Evolutionary conservation across 2,329 filamentous ascomycete genomes (phyloP).

Genomic region (Penicillium sp.): DNA sequence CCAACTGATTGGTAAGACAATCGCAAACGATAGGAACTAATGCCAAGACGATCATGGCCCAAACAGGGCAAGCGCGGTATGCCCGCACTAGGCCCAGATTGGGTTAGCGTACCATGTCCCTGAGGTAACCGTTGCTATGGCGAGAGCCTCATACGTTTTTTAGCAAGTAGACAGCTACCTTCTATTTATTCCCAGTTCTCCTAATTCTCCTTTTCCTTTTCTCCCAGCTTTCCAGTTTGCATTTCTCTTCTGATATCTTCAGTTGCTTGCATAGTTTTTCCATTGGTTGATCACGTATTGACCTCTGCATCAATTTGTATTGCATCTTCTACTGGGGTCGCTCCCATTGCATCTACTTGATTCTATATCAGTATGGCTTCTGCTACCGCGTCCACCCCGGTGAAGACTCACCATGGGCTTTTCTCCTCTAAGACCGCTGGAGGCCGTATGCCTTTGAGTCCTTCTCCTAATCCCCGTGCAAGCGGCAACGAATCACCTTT

Average conservation of each 20-base stretch:
- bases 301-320: conserved; percentile 32
- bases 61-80: conserved; percentile 48
- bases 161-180: conserved; percentile 21
- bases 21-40: neutral
- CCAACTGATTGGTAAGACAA: neutral
- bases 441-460: conserved; percentile 89
- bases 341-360: conserved; percentile 23
- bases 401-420: conserved; percentile 90
- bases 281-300: conserved; percentile 24
- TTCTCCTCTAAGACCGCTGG: conserved; percentile 91
- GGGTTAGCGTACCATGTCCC: conserved; percentile 31
- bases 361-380: conserved; percentile 66
- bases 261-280: conserved; percentile 22
- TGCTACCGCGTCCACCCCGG: conserved; percentile 76
- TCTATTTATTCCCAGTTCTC: conserved; percentile 40
- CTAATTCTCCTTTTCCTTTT: conserved; percentile 20
- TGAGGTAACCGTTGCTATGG: conserved; percentile 42
- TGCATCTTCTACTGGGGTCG: conserved; percentile 21
- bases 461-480: conserved; percentile 65
- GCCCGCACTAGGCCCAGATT: conserved; percentile 44
- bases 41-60: conserved; percentile 39
- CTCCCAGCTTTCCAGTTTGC: conserved; percentile 15
- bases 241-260: conserved; percentile 19
- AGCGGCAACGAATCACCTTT: conserved; percentile 68
- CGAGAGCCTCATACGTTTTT: conserved; percentile 26